Conservation (phyloP, 2,329 filamentous ascomycete species). For the Arthrinium phaeospermum region DNA sequence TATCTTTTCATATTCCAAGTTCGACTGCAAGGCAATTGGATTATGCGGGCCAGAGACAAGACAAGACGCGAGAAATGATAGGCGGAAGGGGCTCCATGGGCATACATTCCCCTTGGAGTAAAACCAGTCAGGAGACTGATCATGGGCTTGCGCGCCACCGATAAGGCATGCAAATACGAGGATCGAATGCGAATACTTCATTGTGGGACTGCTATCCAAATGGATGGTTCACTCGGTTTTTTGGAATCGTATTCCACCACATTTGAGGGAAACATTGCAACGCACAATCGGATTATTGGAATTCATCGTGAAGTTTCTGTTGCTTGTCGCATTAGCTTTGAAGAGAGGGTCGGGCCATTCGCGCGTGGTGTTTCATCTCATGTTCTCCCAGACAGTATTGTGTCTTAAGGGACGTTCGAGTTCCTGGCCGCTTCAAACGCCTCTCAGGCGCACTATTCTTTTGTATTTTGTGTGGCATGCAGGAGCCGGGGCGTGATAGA, state of each 20-base stretch:
- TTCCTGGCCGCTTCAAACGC: neutral
- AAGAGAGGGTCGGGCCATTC: neutral
- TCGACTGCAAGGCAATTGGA: neutral
- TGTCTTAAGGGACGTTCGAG: neutral
- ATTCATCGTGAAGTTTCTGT: neutral
- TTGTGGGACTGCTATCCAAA: neutral
- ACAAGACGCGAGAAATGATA: neutral
- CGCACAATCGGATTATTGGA: neutral
- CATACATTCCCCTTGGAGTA: neutral
- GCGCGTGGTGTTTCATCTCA: neutral
- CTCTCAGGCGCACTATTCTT: neutral
- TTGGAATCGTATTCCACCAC: neutral
- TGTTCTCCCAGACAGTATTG: neutral
- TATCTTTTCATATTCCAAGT: neutral
- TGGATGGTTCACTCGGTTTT: neutral
- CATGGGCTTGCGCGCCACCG: neutral
- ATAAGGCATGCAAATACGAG: neutral
- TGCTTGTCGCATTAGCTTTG: slow-evolving; percentile 8
- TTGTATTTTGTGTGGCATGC: neutral
- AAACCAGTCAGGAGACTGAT: neutral
- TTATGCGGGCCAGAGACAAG: neutral
- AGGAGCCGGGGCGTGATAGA: neutral
- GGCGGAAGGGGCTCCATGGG: neutral
- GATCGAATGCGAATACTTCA: neutral
- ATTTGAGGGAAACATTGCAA: too few relatives aligned